Base-by-base conservation (phyloP, 768 basidiomycete species). In the Ramaria rubella region DNA sequence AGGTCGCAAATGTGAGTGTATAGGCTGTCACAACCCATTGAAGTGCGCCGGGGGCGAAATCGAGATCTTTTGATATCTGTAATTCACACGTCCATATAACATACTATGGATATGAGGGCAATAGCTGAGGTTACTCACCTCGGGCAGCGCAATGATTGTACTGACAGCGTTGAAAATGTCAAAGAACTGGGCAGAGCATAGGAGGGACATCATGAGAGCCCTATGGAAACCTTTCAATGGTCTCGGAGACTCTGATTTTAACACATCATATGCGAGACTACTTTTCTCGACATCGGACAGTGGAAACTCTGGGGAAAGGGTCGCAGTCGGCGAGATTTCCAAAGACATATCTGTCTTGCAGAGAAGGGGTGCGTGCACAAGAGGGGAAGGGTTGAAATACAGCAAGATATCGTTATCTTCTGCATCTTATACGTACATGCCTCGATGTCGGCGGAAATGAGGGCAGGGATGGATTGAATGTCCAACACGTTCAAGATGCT, bases 1-100 rank as follows among this genome's bases (percentile, higher is more conserved):
- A 46, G 1, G 77, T 68, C 11, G 78, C 73, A 62, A 77, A 79
- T 1, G 68, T 72, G 15, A 70, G 58, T 34, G 76, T 68, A 59
- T 72, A 77, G 12, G 74, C 75, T 42, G 73, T 71, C 24, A 75
- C 61, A 4, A 77, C 55, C 77, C 78, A 79, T 31, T 56, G 55
- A 17, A 56, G 44, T 24, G 55, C 43, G n/a, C 55, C 55, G 12
- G 55, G 27, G 15, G 26, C 17, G 31, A 56, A 56, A 12, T 56
- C 44, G 21, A 56, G 55, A 26, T 45, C 55, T 31, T 30, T 34
- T 15, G 44, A 46, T 15, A 56, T 46, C 55, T 56, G 43, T 21
- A 33, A 14, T 42, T 8, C 2, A 42, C 17, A 14, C n/a, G 33
- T 11, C 33, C 21, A 38, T 11, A 11, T 27, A 53, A 23, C 2